phyloP scores from a whole-genome alignment of 129 eudicot species.

The Lactuca saligna region DNA sequence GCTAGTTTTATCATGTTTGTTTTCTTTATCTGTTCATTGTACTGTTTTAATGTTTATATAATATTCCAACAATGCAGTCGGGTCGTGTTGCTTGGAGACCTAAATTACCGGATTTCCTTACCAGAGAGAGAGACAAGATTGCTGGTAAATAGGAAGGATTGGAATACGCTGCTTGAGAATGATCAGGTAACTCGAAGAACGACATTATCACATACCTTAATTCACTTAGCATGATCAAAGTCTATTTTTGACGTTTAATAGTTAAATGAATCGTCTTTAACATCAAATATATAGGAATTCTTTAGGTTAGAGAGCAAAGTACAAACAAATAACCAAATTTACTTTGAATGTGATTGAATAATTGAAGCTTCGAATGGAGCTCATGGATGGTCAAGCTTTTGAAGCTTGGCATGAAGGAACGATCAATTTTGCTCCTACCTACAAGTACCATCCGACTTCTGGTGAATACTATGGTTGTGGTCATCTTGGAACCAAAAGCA shows the following conservation, averaged over 20 bases:
- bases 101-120: conserved; percentile 71
- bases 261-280: background rate
- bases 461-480: conserved; percentile 59
- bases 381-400: conserved; percentile 61
- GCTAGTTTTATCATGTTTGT: background rate
- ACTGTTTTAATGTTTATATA: background rate
- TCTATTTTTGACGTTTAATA: background rate
- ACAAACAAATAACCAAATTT: background rate
- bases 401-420: conserved; percentile 77
- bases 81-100: conserved; percentile 68
- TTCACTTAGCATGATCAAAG: background rate
- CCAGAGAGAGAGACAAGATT: conserved; percentile 57
- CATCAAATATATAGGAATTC: background rate
- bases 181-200: conserved; percentile 58
- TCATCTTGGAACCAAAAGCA: conserved; percentile 33
- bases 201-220: background rate
- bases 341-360: conserved; percentile 5
- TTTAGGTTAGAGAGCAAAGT: background rate
- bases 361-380: conserved; percentile 62
- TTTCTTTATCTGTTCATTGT: background rate
- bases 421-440: conserved; percentile 79
- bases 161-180: conserved; percentile 63
- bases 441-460: conserved; percentile 56
- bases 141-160: conserved; percentile 56
- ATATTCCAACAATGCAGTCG: conserved; percentile 36